Evolutionary conservation across 2,329 filamentous ascomycete species (phyloP), one percentile per base, ranked within the genome.

Genomic region (Pseudogymnoascus pannorum): DNA sequence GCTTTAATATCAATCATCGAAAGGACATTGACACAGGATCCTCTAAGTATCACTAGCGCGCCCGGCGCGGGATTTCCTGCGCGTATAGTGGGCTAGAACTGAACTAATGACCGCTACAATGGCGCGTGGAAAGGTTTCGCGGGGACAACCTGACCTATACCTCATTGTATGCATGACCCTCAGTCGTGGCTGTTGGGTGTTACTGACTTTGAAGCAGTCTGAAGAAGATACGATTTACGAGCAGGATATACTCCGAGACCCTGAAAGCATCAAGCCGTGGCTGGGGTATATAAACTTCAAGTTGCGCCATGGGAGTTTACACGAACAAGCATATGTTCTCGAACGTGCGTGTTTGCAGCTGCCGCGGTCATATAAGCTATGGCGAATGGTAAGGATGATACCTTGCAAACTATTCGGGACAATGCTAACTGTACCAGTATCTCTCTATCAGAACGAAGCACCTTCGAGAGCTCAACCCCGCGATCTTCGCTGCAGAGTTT

Each of bases 141-240:
- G 66, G 58, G 69, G 65, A 58, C 69, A 69, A 62, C 68, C 71
- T 63, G 72, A 73, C 61, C 64, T 73, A 60, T 73, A 72, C 64
- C 66, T 73, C n/a, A 73, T 73, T 65, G 72, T 73, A 71, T 62
- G 70, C 64, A 60, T 54, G 22, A 14, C 16, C 38, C 48, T 24
- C 14, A 29, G 24, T 20, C n/a, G 26, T 31, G 33, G 38, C 26
- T 57, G 29, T n/a, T 44, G 14, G n/a, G 20, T n/a, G 51, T 7
- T 61, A 66, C 69, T 77, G 64, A 72, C 67, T 31, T 40, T 36
- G 69, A 67, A 68, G 75, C 66, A 93, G 85, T 82, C 86, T 69
- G 89, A 92, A 72, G 91, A 95, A 77, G 94, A 99, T 77, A 87
- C 90, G 61, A 84, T 96, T 64, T 99, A 97, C 80, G 95, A 99